Conservation (phyloP, 139 green algal genomes). For the Chlamydomonas sp. region DNA sequence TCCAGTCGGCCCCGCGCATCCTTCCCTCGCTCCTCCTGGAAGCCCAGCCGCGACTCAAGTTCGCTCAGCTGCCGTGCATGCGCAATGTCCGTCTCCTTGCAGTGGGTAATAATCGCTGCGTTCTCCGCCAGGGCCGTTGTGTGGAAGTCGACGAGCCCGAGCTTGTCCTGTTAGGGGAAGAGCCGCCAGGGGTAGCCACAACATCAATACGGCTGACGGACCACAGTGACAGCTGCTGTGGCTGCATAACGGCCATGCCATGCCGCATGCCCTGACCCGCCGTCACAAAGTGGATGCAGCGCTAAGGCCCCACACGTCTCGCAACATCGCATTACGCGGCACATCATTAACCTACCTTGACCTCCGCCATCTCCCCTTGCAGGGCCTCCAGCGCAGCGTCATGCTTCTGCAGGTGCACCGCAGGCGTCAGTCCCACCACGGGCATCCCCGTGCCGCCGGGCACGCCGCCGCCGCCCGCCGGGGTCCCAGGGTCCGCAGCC, state of each 20-base stretch:
- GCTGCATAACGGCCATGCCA: no score
- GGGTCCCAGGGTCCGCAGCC: no score
- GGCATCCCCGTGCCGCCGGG: neutral
- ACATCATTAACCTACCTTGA: neutral
- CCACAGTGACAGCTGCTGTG: no score
- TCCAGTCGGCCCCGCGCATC: constrained; percentile 23
- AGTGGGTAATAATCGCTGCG: neutral
- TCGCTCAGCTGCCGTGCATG: constrained; percentile 13
- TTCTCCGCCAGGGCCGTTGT: no score
- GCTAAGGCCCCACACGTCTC: no score
- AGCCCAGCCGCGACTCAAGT: constrained; percentile 20
- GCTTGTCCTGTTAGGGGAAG: no score
- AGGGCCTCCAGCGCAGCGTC: constrained; percentile 12
- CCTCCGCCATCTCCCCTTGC: neutral
- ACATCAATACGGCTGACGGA: no score
- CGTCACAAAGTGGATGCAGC: no score
- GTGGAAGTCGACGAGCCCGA: no score
- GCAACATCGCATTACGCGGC: neutral
- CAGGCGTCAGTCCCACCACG: neutral
- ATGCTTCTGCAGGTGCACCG: constrained; percentile 11
- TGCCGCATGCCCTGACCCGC: no score
- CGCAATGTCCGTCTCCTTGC: neutral
- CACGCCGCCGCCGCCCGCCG: neutral
- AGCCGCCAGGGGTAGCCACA: no score
- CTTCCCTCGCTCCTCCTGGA: constrained; percentile 18